Conservation (phyloP, 202 grass and related monocot species). For the Hordeum pubiflorum region DNA sequence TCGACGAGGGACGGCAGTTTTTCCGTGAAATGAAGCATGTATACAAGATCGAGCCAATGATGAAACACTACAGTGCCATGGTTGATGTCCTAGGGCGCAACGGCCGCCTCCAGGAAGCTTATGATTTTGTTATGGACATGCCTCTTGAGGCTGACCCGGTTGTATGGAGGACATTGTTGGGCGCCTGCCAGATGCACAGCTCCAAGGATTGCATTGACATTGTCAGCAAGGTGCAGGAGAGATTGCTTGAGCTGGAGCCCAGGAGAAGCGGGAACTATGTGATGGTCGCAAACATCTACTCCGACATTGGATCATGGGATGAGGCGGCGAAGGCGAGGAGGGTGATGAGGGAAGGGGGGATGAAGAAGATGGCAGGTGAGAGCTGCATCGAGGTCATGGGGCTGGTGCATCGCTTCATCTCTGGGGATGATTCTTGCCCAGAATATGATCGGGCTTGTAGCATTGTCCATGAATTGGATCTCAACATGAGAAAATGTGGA, state of each 20-base stretch:
- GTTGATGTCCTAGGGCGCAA: conserved; percentile 56
- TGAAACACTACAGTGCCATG: conserved; percentile 58
- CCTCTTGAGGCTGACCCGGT: conserved; percentile 25
- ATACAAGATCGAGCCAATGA: conserved; percentile 39
- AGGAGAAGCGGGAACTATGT: conserved; percentile 43
- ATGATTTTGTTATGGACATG: conserved; percentile 40
- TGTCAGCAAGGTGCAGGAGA: conserved; percentile 29
- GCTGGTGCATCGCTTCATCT: conserved; percentile 20
- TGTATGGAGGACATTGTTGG: conserved; percentile 56
- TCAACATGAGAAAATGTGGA: conserved; percentile 37
- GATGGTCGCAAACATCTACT: conserved; percentile 48
- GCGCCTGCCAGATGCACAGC: conserved; percentile 47
- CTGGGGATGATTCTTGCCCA: conserved; percentile 32
- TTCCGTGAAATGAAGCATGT: conserved; percentile 48
- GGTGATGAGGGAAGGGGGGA: conserved; percentile 46
- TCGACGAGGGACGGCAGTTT: conserved; percentile 32
- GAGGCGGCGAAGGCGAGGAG: conserved; percentile 35
- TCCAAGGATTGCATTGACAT: conserved; percentile 37
- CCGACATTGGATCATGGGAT: conserved; percentile 41
- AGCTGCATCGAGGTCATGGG: conserved; percentile 48
- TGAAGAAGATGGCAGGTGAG: conserved; percentile 59
- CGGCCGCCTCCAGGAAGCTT: conserved; percentile 40
- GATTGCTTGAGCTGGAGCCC: conserved; percentile 46
- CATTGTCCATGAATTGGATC: conserved; percentile 26
- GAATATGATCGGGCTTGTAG: conserved; percentile 15